Percentiles rank a stretch among this genome's conserved stretches.
Evolutionary conservation across 2,329 filamentous ascomycete species (phyloP).

Genomic region (Cladosporium sp.): DNA sequence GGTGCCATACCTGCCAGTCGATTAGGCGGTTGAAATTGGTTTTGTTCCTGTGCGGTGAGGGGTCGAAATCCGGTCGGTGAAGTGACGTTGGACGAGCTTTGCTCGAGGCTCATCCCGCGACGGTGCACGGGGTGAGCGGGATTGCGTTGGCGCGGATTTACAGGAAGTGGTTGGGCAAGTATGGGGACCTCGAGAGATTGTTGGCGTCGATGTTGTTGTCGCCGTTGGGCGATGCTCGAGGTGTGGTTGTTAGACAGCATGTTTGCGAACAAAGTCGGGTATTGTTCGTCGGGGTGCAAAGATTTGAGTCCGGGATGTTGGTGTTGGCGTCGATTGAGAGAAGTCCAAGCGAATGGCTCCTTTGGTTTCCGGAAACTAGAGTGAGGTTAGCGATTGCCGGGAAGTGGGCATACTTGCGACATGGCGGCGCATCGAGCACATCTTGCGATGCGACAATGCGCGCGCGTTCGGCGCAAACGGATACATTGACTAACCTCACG

Average conservation of each 20-base stretch:
- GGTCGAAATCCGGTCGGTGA: constrained; percentile 42
- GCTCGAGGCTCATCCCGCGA: constrained; percentile 80
- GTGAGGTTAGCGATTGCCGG: constrained; percentile 14
- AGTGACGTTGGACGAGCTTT: constrained; percentile 34
- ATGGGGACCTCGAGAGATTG: constrained; percentile 75
- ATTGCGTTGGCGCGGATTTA: constrained; percentile 48
- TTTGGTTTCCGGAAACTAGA: constrained; percentile 26
- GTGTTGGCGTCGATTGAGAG: constrained; percentile 31
- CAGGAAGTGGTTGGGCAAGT: constrained; percentile 60
- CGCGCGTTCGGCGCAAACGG: constrained; percentile 39
- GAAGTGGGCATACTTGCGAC: background rate
- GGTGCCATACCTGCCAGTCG: constrained; percentile 18
- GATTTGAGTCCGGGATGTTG: constrained; percentile 63
- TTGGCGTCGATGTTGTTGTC: constrained; percentile 77
- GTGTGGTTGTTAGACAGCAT: constrained; percentile 73
- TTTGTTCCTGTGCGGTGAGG: constrained; percentile 45
- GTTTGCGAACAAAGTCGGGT: constrained; percentile 37
- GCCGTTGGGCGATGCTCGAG: constrained; percentile 67
- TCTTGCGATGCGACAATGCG: background rate
- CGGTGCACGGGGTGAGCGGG: constrained; percentile 55
- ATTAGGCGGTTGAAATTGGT: constrained; percentile 32
- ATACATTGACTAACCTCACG: constrained; percentile 62
- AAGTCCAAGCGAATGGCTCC: constrained; percentile 29
- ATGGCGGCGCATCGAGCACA: background rate
- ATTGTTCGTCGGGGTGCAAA: constrained; percentile 40